Evolutionary conservation across 768 basidiomycete species (phyloP), one percentile per base, ranked within the genome.

Genomic region (Tulasnella sp.): DNA sequence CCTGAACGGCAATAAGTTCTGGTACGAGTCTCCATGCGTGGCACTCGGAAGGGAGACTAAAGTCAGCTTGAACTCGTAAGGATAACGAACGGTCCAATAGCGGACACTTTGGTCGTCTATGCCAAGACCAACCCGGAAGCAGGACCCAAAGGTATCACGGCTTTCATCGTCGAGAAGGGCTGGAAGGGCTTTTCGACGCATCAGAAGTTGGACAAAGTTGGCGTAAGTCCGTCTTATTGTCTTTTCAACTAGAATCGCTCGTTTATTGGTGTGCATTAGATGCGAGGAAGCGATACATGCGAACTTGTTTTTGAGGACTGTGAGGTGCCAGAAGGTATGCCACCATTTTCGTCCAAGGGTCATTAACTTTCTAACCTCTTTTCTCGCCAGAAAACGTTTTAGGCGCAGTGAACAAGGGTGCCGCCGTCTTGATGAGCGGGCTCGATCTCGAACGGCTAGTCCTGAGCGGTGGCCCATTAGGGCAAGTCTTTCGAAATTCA

Each of bases 231-330:
- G 12, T 47, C n/a, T 29, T 36, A 34, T 67, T 40, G 11, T 26
- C 37, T 32, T 66, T 22, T 16, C 32, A 11, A 29, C 9, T n/a
- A 11, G 7, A 83, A 95, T 75, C 85, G 95, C 72, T 95, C 95
- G 94, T 81, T 96, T 72, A 96, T 97, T 72, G 95, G 95, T 39
- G 84, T 95, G 74, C 94, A 94, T 78, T 95, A 81, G 80, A 98
- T 98, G 95, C 83, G 95, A 76, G 95, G 95, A 42, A 93, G 91
- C 73, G 94, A 97, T 76, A 98, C 95, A 2, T 94, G 93, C 75
- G 95, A 98, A 78, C 82, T 97, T 29, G 88, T 95, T n/a, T 97
- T 98, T 73, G 92, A 96, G 75, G 85, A 93, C 76, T 95, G 94
- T 76, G 86, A 90, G 76, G 90, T 98, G 3, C 94, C 95, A 0